Evolutionary conservation across 805 yeast species (phyloP).

Genomic region (Naumovozyma dairenensis): DNA sequence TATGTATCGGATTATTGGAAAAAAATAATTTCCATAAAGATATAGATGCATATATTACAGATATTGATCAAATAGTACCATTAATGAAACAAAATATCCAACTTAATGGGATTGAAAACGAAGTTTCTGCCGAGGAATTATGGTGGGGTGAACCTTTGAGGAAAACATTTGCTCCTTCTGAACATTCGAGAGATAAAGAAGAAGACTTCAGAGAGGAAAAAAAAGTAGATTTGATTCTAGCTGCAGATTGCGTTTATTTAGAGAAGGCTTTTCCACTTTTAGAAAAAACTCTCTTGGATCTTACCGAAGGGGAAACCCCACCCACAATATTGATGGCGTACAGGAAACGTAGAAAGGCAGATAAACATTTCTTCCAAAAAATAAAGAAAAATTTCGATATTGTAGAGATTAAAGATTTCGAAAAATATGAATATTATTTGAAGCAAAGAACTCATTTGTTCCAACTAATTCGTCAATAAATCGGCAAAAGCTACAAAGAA

Average conservation of each 20-base stretch:
- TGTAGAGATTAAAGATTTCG: constrained; percentile 26
- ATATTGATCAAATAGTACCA: constrained; percentile 38
- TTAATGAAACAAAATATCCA: constrained; percentile 38
- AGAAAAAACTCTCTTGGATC: constrained; percentile 39
- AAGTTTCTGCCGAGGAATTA: constrained; percentile 35
- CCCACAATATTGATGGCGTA: constrained; percentile 44
- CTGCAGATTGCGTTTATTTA: constrained; percentile 53
- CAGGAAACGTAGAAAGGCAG: constrained; percentile 42
- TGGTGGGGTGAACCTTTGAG: constrained; percentile 33
- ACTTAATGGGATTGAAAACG: constrained; percentile 30
- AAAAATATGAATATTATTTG: constrained; percentile 29
- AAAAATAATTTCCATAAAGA: constrained; percentile 13
- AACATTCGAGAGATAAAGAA: too few species aligned
- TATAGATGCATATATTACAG: constrained; percentile 37
- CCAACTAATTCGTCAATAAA: constrained; percentile 31
- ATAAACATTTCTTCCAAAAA: constrained; percentile 25
- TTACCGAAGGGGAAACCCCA: constrained; percentile 29
- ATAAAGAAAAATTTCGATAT: constrained; percentile 28
- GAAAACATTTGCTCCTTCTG: neutral
- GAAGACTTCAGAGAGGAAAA: constrained; percentile 30
- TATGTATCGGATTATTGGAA: constrained; percentile 25
- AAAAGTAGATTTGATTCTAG: constrained; percentile 38
- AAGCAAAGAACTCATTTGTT: constrained; percentile 35
- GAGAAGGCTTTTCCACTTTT: constrained; percentile 45
- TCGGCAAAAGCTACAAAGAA: too few species aligned